Conservation (phyloP, 306 rosid species). For the Citrullus amarus region DNA sequence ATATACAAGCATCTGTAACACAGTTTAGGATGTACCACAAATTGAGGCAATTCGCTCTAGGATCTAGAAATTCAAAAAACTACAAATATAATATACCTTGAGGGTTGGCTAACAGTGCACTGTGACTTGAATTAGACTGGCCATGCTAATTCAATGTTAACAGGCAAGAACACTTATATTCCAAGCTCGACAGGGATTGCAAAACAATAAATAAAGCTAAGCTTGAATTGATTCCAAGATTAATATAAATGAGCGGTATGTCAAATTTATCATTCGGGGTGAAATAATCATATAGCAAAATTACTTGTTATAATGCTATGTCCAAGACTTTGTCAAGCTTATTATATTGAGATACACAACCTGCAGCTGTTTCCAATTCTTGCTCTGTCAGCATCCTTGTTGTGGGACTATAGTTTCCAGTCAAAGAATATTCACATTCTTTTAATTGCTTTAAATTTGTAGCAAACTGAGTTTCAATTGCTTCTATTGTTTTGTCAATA, state of each 20-base stretch:
- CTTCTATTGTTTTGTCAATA: constrained; percentile 44
- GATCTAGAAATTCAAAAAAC: not conserved
- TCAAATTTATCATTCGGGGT: not conserved
- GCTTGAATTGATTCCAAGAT: not conserved
- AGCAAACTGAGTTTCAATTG: constrained; percentile 33
- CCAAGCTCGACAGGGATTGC: not conserved
- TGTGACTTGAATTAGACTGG: not conserved
- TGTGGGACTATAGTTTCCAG: constrained; percentile 38
- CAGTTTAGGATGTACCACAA: not conserved
- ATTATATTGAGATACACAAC: constrained; percentile 2
- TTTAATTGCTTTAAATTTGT: constrained; percentile 19
- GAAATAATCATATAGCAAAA: not conserved
- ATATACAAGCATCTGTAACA: not conserved
- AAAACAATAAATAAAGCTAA: not conserved
- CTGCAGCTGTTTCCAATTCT: constrained; percentile 43
- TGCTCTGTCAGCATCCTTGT: constrained; percentile 42
- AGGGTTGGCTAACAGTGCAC: not conserved
- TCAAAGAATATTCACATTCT: constrained; percentile 19
- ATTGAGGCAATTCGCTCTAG: not conserved
- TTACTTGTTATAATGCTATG: not conserved
- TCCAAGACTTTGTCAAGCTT: not conserved
- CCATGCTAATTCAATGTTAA: too few species aligned
- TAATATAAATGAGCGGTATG: not conserved
- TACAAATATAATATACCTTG: not conserved
- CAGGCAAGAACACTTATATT: not conserved